Evolutionary conservation across 2,329 filamentous ascomycete genomes (phyloP).

Genomic region (Clonostachys byssicola): DNA sequence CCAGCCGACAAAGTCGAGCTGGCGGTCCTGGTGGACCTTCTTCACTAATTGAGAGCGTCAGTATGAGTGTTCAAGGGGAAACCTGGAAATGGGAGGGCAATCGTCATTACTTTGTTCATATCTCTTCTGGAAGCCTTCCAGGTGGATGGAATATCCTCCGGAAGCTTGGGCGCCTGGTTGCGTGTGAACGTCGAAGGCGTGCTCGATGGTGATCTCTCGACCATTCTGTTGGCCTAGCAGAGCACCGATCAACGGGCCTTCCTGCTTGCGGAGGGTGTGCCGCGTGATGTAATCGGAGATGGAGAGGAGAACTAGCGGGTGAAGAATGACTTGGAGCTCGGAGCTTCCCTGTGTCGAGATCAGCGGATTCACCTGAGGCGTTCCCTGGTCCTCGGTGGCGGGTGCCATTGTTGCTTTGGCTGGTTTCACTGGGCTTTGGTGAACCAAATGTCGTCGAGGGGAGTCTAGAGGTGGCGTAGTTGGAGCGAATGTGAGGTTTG

Average conservation of each 20-base stretch:
- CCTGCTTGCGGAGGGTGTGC: constrained; percentile 73
- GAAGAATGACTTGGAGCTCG: constrained; percentile 79
- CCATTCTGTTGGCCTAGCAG: constrained; percentile 91
- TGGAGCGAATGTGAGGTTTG: too few relatives aligned
- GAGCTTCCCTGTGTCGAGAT: constrained; percentile 63
- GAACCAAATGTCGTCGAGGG: too few relatives aligned
- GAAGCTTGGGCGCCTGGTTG: constrained; percentile 38
- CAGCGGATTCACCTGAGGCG: constrained; percentile 42
- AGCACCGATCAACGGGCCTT: constrained; percentile 76
- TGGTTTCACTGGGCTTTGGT: too few relatives aligned
- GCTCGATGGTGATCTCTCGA: constrained; percentile 84
- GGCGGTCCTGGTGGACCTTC: constrained; percentile 79
- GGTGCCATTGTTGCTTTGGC: too few relatives aligned
- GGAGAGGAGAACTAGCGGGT: constrained; percentile 91
- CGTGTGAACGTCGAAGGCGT: constrained; percentile 67
- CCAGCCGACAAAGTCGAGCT: constrained; percentile 87
- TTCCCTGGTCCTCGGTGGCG: too few relatives aligned
- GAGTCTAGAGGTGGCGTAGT: too few relatives aligned
- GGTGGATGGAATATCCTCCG: constrained; percentile 5
- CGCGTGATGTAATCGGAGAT: constrained; percentile 96
- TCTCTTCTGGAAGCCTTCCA: constrained; percentile 69
- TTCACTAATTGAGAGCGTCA: constrained; percentile 56
- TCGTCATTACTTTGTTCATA: constrained; percentile 72
- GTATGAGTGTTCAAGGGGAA: neutral
- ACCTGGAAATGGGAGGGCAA: too few relatives aligned